A percentile compares a stretch with the other conserved stretches of the same genome.
Evolutionary conservation across 1,139 yeast species (phyloP).

Genomic region (Zygoascus meyerae): DNA sequence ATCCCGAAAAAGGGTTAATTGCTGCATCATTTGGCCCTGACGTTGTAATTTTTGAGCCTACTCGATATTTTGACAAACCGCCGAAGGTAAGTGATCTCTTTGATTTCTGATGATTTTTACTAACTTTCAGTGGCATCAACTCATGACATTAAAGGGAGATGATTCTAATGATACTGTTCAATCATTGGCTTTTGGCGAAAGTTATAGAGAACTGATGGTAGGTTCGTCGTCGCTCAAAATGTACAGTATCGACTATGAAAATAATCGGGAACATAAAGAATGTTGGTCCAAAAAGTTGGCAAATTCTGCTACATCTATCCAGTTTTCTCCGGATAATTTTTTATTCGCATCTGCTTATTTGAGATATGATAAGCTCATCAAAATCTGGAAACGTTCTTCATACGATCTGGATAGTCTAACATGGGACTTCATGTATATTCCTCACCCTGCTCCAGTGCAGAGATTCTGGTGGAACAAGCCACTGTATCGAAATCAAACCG

Average conservation of each 20-base stretch:
- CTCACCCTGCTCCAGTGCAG: slow-evolving; percentile 57
- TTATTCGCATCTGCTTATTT: slow-evolving; percentile 58
- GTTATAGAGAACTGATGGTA: slow-evolving; percentile 49
- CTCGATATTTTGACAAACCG: slow-evolving; percentile 24
- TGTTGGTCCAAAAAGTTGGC: slow-evolving; percentile 32
- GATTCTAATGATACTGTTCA: slow-evolving; percentile 30
- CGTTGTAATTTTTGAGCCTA: slow-evolving; percentile 27
- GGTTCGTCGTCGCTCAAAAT: slow-evolving; percentile 55
- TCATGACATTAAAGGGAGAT: slow-evolving; percentile 27
- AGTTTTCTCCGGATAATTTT: slow-evolving; percentile 59
- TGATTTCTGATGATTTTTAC: slow-evolving; percentile 21
- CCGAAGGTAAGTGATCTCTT: slow-evolving; percentile 17
- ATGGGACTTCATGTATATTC: slow-evolving; percentile 65
- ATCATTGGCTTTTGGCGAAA: slow-evolving; percentile 64
- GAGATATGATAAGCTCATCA: slow-evolving; percentile 57
- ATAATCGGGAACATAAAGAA: slow-evolving; percentile 7
- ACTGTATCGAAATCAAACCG: slow-evolving; percentile 22
- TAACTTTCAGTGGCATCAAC: slow-evolving; percentile 38
- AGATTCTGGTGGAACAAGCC: slow-evolving; percentile 33
- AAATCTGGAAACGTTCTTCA: slow-evolving; percentile 72
- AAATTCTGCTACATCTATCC: slow-evolving; percentile 48
- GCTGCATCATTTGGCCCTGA: slow-evolving; percentile 41
- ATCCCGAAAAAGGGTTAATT: slow-evolving; percentile 43
- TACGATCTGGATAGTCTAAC: slow-evolving; percentile 61
- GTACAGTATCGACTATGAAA: slow-evolving; percentile 36